These are phyloP conservation scores for Aspergillus sp. DNA, from an alignment of 2,329 filamentous ascomycete genomes.

Conservation along the genomic window DNA sequence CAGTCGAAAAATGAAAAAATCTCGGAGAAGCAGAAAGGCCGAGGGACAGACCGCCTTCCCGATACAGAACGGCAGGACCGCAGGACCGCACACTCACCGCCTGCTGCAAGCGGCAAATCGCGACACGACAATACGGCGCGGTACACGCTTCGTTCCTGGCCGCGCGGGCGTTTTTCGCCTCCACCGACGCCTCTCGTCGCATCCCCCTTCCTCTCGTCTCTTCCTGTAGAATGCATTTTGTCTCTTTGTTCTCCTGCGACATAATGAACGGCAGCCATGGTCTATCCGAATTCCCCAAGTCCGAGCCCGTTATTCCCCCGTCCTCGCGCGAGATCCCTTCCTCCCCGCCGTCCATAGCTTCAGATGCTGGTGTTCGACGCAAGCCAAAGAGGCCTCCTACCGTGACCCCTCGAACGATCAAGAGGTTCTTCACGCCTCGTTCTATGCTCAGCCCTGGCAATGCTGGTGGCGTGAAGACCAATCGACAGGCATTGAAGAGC, in stretches of 20 bases:
- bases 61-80: neutral
- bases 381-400: conserved; percentile 38
- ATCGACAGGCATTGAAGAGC: conserved; percentile 36
- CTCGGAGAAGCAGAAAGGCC: conserved; percentile 6
- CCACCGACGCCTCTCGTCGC: conserved; percentile 5
- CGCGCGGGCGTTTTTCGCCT: conserved; percentile 9
- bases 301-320: conserved; percentile 24
- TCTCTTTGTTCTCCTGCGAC: conserved; percentile 9
- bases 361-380: conserved; percentile 26
- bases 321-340: conserved; percentile 29
- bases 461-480: conserved; percentile 29
- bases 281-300: conserved; percentile 25
- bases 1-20: conserved; percentile 16
- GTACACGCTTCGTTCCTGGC: conserved; percentile 11
- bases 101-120: conserved; percentile 9
- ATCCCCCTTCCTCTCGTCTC: conserved; percentile 1
- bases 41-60: conserved; percentile 12
- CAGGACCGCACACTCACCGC: conserved; percentile 9
- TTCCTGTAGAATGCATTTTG: conserved; percentile 14
- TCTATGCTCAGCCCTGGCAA: conserved; percentile 29
- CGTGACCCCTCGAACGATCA: conserved; percentile 43
- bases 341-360: conserved; percentile 34
- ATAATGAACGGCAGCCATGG: conserved; percentile 25
- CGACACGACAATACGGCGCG: conserved; percentile 18
- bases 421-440: conserved; percentile 42